These are phyloP conservation scores for Globisporangium middletonii DNA, from an alignment of 352 stramenopile species.

Conservation along the genomic window DNA sequence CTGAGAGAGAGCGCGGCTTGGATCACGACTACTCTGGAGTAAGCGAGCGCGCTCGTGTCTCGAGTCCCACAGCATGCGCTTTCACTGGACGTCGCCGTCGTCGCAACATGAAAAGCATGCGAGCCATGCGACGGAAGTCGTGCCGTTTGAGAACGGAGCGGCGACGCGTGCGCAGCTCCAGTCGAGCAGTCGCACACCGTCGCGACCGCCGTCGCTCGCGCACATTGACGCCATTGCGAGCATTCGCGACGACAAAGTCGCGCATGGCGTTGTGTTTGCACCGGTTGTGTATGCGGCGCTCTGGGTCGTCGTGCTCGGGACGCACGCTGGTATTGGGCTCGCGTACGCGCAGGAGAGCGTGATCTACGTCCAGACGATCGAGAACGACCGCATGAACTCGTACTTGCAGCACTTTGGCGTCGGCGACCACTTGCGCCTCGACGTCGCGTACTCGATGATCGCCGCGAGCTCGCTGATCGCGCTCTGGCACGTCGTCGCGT, in stretches of 20 bases:
- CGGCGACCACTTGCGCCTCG: background rate
- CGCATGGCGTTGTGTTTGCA: background rate
- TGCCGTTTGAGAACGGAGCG: no score
- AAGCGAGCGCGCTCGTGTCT: no score
- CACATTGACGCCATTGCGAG: background rate
- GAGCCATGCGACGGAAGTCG: no score
- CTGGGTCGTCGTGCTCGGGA: background rate
- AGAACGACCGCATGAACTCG: slow-evolving; percentile 2
- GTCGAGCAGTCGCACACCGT: no score
- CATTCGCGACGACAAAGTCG: slow-evolving; percentile 4
- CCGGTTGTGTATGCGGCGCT: background rate
- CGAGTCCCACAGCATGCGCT: no score
- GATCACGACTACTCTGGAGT: no score
- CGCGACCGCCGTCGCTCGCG: no score
- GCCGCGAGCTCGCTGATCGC: background rate
- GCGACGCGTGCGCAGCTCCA: no score
- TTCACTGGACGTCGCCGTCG: no score
- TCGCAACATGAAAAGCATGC: no score
- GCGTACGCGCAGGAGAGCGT: background rate
- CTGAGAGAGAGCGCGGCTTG: no score
- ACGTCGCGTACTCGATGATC: slow-evolving; percentile 5
- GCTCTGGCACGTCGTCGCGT: background rate
- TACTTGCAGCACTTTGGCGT: slow-evolving; percentile 9
- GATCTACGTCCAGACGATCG: slow-evolving; percentile 5
- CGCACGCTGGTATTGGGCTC: background rate